These are phyloP conservation scores for Ophiostoma fasciatum DNA, from an alignment of 2,329 filamentous ascomycete species.

Conservation along the genomic window DNA sequence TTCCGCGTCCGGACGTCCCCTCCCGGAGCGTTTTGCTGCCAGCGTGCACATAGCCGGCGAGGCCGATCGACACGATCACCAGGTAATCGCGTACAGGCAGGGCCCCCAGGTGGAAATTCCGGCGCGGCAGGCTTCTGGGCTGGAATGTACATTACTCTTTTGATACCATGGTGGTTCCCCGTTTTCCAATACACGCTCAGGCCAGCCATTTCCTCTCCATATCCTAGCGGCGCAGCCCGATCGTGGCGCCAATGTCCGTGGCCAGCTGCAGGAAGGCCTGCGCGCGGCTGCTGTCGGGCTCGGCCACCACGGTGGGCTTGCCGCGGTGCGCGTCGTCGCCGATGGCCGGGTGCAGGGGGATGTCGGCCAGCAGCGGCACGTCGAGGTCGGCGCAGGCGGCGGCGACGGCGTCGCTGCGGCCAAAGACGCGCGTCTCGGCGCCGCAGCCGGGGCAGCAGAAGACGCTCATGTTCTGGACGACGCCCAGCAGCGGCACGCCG, in stretches of 20 bases:
- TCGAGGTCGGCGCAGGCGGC: constrained; percentile 56
- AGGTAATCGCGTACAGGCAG: too few relatives aligned
- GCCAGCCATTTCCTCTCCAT: too few relatives aligned
- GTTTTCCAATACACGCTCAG: neutral
- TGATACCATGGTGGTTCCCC: neutral
- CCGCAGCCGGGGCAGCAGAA: constrained; percentile 70
- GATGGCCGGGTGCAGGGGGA: constrained; percentile 75
- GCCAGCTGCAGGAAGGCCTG: constrained; percentile 60
- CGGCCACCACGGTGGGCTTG: constrained; percentile 77
- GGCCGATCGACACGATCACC: too few relatives aligned
- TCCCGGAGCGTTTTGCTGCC: too few relatives aligned
- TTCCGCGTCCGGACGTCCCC: too few relatives aligned
- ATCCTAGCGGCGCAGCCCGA: constrained; percentile 20
- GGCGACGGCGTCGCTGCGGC: constrained; percentile 47
- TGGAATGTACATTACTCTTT: neutral
- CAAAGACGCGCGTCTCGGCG: constrained; percentile 62
- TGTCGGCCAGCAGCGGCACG: constrained; percentile 72
- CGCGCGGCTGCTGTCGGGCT: constrained; percentile 61
- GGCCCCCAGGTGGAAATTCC: too few relatives aligned
- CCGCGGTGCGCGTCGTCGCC: constrained; percentile 79
- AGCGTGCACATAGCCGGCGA: too few relatives aligned
- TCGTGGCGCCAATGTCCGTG: constrained; percentile 31
- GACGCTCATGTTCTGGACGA: constrained; percentile 85
- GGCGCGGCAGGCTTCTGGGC: too few relatives aligned
- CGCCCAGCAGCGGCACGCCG: constrained; percentile 63